Base-by-base conservation (phyloP, 1,284 basidiomycete species). In the Cutaneotrichosporon arboriforme region DNA sequence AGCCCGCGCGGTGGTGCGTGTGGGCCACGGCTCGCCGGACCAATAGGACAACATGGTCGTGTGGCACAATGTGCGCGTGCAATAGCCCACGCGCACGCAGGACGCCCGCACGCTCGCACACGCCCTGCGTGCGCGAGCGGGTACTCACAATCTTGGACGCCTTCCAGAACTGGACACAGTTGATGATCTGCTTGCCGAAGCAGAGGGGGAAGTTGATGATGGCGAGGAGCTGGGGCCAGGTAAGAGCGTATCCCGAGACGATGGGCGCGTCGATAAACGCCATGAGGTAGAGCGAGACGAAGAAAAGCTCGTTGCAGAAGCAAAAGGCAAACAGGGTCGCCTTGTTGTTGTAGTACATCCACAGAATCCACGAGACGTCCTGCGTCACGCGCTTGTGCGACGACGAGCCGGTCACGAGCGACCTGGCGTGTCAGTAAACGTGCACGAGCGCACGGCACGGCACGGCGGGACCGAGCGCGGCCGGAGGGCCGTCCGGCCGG, bases 131-230 rank as follows among this genome's bases (percentile, higher is more conserved):
- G 36, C 36, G 36, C 15, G 20, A n/a, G n/a, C n/a, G n/a, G n/a
- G 23, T 18, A 72, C 75, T 61, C 40, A 76, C 75, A 63, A 94
- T 88, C 79, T 97, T 97, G 63, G 88, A 88, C 22, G 94, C 94
- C 74, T 98, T 99, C 93, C 93, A 97, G 62, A 97, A 85, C 74
- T 99, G 96, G 8, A 99, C 92, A 41, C 88, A 76, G 74, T 97
- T 97, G 78, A 99, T 90, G 57, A 94, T 68, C 73, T 98, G 97
- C 80, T 98, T 99, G 58, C 81, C 75, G 10, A 84, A 69, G 68
- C 85, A 94, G 52, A 97, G 78, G 1, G 86, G 88, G 64, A 82
- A 80, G 36, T 82, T 86, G 46, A 84, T 18, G 17, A 78, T 61
- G 0, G 87, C 91, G 57, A 93, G 73, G 9, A 87, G 64, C 70